A percentile compares a stretch with the other conserved stretches of the same genome.
Conservation (phyloP, 2,329 filamentous ascomycete species). For the Fusarium secorum region DNA sequence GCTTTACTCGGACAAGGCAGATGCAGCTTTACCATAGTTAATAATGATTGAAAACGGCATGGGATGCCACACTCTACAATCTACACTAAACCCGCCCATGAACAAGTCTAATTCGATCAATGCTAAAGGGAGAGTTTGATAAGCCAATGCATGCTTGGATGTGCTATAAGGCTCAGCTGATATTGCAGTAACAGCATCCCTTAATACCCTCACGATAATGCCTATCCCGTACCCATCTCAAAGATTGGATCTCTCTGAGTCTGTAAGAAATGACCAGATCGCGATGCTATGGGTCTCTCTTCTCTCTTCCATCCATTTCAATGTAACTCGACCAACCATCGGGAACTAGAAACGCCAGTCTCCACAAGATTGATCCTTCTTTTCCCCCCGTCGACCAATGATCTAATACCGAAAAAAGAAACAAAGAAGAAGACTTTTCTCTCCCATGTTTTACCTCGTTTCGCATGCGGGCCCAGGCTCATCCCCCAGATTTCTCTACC, state of each 20-base stretch:
- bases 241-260: not conserved
- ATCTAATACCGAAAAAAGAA: constrained; percentile 22
- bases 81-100: constrained; percentile 13
- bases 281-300: constrained; percentile 11
- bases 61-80: constrained; percentile 15
- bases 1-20: not conserved
- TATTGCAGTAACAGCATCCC: not conserved
- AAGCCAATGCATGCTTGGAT: constrained; percentile 15
- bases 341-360: constrained; percentile 16
- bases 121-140: not conserved
- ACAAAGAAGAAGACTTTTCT: constrained; percentile 17
- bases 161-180: constrained; percentile 12
- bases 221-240: not conserved
- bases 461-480: not conserved
- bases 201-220: not conserved
- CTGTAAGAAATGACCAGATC: constrained; percentile 22
- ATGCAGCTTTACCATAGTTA: not conserved
- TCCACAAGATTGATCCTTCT: constrained; percentile 29
- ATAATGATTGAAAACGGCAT: not conserved
- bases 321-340: constrained; percentile 14
- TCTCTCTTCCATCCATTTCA: not conserved
- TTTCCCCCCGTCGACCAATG: constrained; percentile 19
- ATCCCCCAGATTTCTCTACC: constrained; percentile 22
- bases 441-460: constrained; percentile 19
- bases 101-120: constrained; percentile 1